phyloP scores from a whole-genome alignment of 495 filamentous ascomycete genomes.

The Aspergillus sclerotiicarbonarius region DNA sequence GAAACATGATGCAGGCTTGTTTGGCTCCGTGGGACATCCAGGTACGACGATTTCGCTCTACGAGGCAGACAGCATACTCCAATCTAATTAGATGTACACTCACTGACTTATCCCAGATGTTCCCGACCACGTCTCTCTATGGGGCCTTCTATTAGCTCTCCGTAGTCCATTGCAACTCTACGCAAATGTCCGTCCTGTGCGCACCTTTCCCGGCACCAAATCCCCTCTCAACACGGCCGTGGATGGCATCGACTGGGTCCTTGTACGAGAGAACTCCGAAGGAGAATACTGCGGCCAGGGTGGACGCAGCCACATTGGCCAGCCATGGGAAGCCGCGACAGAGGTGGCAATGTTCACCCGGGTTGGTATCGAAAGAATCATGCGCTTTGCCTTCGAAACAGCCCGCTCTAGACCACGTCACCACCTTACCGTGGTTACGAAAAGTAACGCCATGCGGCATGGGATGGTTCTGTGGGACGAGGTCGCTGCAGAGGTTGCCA shows the following conservation, averaged over 20 bases:
- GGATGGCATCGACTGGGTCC: constrained; percentile 52
- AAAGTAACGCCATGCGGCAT: constrained; percentile 56
- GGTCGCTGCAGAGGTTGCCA: constrained; percentile 42
- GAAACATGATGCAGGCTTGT: constrained; percentile 52
- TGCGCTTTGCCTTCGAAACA: constrained; percentile 56
- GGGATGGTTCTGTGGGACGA: constrained; percentile 60
- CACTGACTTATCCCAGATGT: constrained; percentile 36
- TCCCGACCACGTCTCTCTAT: constrained; percentile 56
- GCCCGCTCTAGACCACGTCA: constrained; percentile 45
- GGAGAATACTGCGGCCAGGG: constrained; percentile 58
- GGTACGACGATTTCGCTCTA: constrained; percentile 28
- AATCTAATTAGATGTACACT: no score
- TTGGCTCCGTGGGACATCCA: constrained; percentile 56
- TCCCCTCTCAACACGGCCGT: constrained; percentile 45
- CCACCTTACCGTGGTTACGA: constrained; percentile 56
- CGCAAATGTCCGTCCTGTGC: constrained; percentile 54
- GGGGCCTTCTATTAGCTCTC: constrained; percentile 54
- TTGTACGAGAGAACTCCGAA: constrained; percentile 57
- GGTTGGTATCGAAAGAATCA: constrained; percentile 52
- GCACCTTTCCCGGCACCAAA: constrained; percentile 45
- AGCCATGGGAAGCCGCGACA: constrained; percentile 53
- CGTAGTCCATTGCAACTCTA: constrained; percentile 54
- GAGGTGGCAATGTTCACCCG: constrained; percentile 57
- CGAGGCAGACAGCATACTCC: no score
- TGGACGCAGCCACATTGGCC: constrained; percentile 46